Percentiles rank a stretch among this genome's conserved stretches.
Conservation (phyloP, 1,139 yeast genomes). For the Sugiyamaella japonica region DNA sequence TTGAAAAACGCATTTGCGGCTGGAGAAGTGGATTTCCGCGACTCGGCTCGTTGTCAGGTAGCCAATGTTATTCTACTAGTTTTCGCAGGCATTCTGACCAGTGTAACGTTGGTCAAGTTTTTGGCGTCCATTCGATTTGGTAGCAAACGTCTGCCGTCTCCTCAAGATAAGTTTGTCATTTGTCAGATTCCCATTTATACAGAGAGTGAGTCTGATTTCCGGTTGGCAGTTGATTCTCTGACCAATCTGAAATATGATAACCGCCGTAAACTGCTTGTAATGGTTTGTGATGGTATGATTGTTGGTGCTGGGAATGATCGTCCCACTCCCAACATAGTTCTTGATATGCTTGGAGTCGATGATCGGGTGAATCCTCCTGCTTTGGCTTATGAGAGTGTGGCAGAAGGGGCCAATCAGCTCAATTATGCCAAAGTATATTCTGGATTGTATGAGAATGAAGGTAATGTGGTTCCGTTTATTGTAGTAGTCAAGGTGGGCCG, state of each 20-base stretch:
- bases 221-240: conserved; percentile 45
- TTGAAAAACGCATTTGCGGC: conserved; percentile 41
- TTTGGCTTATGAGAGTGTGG: conserved; percentile 42
- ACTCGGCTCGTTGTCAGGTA: conserved; percentile 43
- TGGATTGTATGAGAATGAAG: conserved; percentile 44
- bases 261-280: conserved; percentile 41
- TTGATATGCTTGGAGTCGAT: conserved; percentile 45
- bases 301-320: conserved; percentile 46
- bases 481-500: conserved; percentile 45
- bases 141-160: conserved; percentile 39
- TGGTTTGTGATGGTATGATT: conserved; percentile 46
- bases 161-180: conserved; percentile 44
- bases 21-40: conserved; percentile 42
- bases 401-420: conserved; percentile 43
- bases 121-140: conserved; percentile 44
- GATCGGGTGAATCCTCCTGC: conserved; percentile 43
- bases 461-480: conserved; percentile 44
- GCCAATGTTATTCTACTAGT: conserved; percentile 43
- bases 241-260: conserved; percentile 44
- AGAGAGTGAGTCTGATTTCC: conserved; percentile 44
- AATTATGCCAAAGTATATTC: conserved; percentile 45
- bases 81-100: conserved; percentile 42
- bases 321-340: conserved; percentile 44
- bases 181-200: conserved; percentile 48
- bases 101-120: conserved; percentile 44